Evolutionary conservation across 2,329 filamentous ascomycete genomes (phyloP).

Genomic region (Fonsecaea erecta): DNA sequence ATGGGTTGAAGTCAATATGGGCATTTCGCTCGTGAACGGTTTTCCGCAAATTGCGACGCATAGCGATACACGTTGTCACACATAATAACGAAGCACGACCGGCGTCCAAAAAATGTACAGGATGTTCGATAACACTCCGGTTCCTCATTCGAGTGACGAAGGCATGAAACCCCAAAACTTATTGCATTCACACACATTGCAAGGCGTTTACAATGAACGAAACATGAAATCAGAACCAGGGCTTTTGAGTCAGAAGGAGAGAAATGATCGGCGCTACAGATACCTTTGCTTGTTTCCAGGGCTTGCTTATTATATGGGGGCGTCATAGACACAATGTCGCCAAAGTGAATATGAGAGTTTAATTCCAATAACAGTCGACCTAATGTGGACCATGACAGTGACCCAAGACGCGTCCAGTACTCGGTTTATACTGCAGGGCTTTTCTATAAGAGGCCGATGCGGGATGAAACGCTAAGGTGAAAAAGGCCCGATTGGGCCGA

Average conservation of each 20-base stretch:
- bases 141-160: slow-evolving; percentile 3
- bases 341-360: neutral
- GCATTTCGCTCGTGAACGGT: slow-evolving; percentile 27
- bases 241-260: neutral
- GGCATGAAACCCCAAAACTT: slow-evolving; percentile 15
- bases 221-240: slow-evolving; percentile 11
- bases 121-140: slow-evolving; percentile 13
- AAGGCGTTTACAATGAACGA: slow-evolving; percentile 11
- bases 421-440: neutral
- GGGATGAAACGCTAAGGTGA: slow-evolving; percentile 2
- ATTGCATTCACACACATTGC: slow-evolving; percentile 26
- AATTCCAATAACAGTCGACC: neutral
- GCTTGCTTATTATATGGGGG: neutral
- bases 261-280: slow-evolving; percentile 3
- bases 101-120: slow-evolving; percentile 34
- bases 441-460: neutral
- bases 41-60: neutral
- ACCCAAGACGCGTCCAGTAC: neutral
- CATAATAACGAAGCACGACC: slow-evolving; percentile 30
- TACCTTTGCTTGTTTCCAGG: neutral
- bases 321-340: neutral
- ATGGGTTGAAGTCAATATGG: slow-evolving; percentile 28
- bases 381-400: neutral
- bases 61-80: slow-evolving; percentile 9
- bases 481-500: slow-evolving; percentile 2